A percentile compares a stretch with the other conserved stretches of the same genome.
phyloP scores from a whole-genome alignment of 805 yeast species.

The Nakazawaea ambrosiae region DNA sequence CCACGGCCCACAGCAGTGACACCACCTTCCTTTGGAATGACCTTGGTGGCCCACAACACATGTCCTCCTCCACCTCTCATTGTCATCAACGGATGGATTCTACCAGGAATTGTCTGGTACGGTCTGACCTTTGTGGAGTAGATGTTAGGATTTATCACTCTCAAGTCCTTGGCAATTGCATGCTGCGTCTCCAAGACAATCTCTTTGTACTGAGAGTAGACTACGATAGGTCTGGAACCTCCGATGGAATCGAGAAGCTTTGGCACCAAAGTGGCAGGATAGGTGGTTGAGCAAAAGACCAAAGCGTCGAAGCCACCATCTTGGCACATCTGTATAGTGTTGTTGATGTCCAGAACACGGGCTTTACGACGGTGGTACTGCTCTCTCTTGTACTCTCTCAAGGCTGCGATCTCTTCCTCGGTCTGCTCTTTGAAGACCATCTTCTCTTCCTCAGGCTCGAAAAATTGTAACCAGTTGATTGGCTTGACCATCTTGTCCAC shows the following conservation, averaged over 20 bases:
- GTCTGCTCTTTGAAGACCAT: slow-evolving; percentile 24
- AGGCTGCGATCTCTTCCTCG: slow-evolving; percentile 43
- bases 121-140: slow-evolving; percentile 77
- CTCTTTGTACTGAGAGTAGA: slow-evolving; percentile 80
- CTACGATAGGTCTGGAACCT: slow-evolving; percentile 83
- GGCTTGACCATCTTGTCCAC: slow-evolving; percentile 54
- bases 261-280: slow-evolving; percentile 59
- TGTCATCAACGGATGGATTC: slow-evolving; percentile 93
- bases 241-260: slow-evolving; percentile 55
- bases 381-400: slow-evolving; percentile 53
- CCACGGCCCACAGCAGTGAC: slow-evolving; percentile 69
- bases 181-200: slow-evolving; percentile 67
- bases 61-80: slow-evolving; percentile 91
- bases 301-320: slow-evolving; percentile 65
- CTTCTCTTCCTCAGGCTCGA: slow-evolving; percentile 64
- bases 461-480: slow-evolving; percentile 70
- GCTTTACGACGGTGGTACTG: slow-evolving; percentile 63
- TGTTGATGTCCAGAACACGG: slow-evolving; percentile 45
- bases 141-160: slow-evolving; percentile 77
- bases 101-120: slow-evolving; percentile 90
- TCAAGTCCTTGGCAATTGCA: slow-evolving; percentile 54
- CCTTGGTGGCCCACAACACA: slow-evolving; percentile 70
- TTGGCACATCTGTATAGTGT: slow-evolving; percentile 42
- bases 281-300: slow-evolving; percentile 65
- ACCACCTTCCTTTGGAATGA: slow-evolving; percentile 54